These are phyloP conservation scores for Quercus mongolica DNA, from an alignment of 306 rosid species.

Conservation along the genomic window DNA sequence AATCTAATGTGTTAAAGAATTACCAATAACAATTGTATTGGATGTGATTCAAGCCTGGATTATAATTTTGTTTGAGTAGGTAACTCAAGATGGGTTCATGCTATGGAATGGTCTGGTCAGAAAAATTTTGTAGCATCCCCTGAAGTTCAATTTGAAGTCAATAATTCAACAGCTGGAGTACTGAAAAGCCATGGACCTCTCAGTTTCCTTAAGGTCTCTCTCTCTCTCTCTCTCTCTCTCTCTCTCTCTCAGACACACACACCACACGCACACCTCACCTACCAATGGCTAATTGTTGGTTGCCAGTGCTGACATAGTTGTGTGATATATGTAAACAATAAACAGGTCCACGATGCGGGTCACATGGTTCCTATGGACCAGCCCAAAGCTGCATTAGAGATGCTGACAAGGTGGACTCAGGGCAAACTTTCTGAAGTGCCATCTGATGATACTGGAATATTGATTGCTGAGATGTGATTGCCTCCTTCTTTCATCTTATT, in stretches of 20 bases:
- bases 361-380: slow-evolving; percentile 99
- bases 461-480: slow-evolving; percentile 62
- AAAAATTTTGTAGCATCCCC: slow-evolving; percentile 61
- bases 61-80: slow-evolving; percentile 49
- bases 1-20: neutral
- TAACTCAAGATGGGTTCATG: slow-evolving; percentile 96
- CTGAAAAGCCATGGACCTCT: slow-evolving; percentile 79
- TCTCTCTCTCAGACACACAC: neutral
- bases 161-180: slow-evolving; percentile 78
- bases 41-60: neutral
- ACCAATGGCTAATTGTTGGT: neutral
- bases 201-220: slow-evolving; percentile 82
- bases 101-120: slow-evolving; percentile 98
- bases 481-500: neutral
- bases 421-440: slow-evolving; percentile 55
- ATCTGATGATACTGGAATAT: slow-evolving; percentile 26
- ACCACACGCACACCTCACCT: neutral
- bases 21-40: neutral
- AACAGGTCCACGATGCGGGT: slow-evolving; percentile 93
- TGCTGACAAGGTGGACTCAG: slow-evolving; percentile 85
- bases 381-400: slow-evolving; percentile 88
- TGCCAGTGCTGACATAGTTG: slow-evolving; percentile 11
- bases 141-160: slow-evolving; percentile 68
- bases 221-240: neutral
- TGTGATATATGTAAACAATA: slow-evolving; percentile 8